phyloP scores from a whole-genome alignment of 2,329 filamentous ascomycete species.

The Pseudocercospora pini-densiflorae region DNA sequence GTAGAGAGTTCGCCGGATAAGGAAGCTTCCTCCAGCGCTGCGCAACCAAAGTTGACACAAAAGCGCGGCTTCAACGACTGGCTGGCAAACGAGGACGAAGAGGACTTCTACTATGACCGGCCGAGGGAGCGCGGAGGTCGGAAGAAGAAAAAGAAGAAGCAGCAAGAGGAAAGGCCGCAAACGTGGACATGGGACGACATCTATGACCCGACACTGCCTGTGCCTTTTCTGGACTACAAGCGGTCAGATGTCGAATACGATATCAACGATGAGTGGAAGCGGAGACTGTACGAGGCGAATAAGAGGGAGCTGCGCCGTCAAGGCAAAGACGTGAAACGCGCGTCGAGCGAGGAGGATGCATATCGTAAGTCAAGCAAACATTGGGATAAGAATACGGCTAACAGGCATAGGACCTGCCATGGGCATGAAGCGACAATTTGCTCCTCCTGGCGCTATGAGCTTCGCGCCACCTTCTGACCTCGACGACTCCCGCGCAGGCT shows the following conservation, averaged over 20 bases:
- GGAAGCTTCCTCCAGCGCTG: slow-evolving; percentile 27
- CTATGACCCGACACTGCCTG: slow-evolving; percentile 83
- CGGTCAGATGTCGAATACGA: slow-evolving; percentile 85
- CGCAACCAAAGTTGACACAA: slow-evolving; percentile 43
- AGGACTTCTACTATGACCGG: slow-evolving; percentile 53
- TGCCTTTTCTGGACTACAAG: slow-evolving; percentile 82
- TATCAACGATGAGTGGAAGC: slow-evolving; percentile 78
- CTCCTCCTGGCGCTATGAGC: slow-evolving; percentile 47
- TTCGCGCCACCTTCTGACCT: slow-evolving; percentile 31
- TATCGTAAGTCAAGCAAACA: slow-evolving; percentile 11
- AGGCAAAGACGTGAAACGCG: slow-evolving; percentile 55
- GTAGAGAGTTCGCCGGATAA: slow-evolving; percentile 33
- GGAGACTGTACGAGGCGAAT: slow-evolving; percentile 74
- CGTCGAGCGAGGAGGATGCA: slow-evolving; percentile 45
- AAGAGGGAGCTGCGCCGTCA: slow-evolving; percentile 48
- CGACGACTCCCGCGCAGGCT: slow-evolving; percentile 9
- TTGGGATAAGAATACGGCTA: neutral
- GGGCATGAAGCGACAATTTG: slow-evolving; percentile 44
- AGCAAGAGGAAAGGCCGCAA: slow-evolving; percentile 53
- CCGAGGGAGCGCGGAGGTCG: slow-evolving; percentile 47
- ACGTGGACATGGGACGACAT: slow-evolving; percentile 80
- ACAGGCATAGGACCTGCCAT: slow-evolving; percentile 17
- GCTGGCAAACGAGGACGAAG: slow-evolving; percentile 81
- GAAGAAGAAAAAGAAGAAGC: slow-evolving; percentile 73
- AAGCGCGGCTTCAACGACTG: slow-evolving; percentile 75